Base-by-base conservation (phyloP, 345 rosid species). In the Eucalyptus tenuipes region DNA sequence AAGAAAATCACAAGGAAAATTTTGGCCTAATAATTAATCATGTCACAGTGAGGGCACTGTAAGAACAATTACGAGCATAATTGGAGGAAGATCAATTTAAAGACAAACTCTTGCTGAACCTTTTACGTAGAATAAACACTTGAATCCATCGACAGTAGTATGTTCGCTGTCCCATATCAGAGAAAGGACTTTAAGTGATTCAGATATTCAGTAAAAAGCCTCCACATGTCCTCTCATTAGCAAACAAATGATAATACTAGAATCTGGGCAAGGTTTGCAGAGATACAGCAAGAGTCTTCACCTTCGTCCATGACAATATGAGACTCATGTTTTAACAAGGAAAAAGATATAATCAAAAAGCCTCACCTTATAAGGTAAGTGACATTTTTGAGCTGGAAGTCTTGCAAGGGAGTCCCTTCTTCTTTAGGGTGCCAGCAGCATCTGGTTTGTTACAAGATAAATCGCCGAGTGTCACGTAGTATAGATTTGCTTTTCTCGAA, bases 341-440 rank as follows among this genome's bases (percentile, higher is more conserved):
- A 85, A 75, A 55, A 81, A 45, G 22, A 27, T 12, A 22, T 71
- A n/a, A 57, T 13, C 17, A 47, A 40, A 40, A 49, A 57, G 85
- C 88, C 94, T 92, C 89, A 97, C 99, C 95, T 98, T 57, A 97
- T 89, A 59, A 97, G 96, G 92, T 94, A 94, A 18, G 99, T 95
- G 92, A 96, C 95, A 92, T 97, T 96, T 90, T 94, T 92, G 87
- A 49, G 82, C 45, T 49, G 82, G 61, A 93, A 92, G 92, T 95
- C 98, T 87, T 92, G 90, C 87, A 92, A 85, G 44, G 87, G 88
- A 89, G 96, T 96, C 88, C 91, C 94, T 93, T 98, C 99, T 95
- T 97, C 99, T 93, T 98, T 98, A 66, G 99, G 55, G 45, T 42
- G 18, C 81, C 68, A 33, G 81, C 81, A 71, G 81, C 81, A 71